Evolutionary conservation across 2,329 filamentous ascomycete genomes (phyloP), one percentile per base, ranked within the genome.

Genomic region (Ophiostoma piceae): DNA sequence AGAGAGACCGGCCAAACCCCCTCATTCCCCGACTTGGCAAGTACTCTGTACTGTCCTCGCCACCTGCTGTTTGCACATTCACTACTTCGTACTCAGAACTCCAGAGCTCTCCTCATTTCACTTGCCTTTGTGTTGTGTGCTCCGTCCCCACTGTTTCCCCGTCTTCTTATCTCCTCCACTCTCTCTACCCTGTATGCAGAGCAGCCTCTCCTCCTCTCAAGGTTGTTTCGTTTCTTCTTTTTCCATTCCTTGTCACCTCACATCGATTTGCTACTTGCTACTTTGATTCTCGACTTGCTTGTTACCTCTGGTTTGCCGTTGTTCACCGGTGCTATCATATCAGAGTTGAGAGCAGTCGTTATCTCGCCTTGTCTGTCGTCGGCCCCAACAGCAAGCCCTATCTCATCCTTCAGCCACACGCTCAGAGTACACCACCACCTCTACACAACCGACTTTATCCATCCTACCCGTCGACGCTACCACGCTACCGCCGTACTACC

Each of bases 401-500:
- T 57, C 43, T 43, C 41, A 43, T 43, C 41, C 16, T 43, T 14
- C 41, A 43, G 41, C 12, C 41, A 29, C 26, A 29, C 26, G 26
- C 26, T 29, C 35, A 2, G 2, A 35, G 35, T 2, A 35, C 35
- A 35, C 4, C 35, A 35, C 35, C 26, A 29, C 26, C 26, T 26
- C 29, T 32, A 19, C 29, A 65, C 29, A 22, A 29, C 60, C 67
- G 37, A 1, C 54, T 26, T 43, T 39, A 41, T 26, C 22, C 57
- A 68, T 66, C 68, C 67, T 67, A 39, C 43, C 69, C 66, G 67
- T 65, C 32, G 67, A 69, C 68, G 70, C 68, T 71, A 71, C 70
- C 70, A 71, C 70, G 70, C 70, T 71, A 70, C 67, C 69, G 67
- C 67, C 60, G 66, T 70, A 69, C 70, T 69, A 70, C 70, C 67